Percentiles rank a stretch among this genome's conserved stretches.
phyloP scores from a whole-genome alignment of 2,329 filamentous ascomycete genomes.

The Stagonosporopsis cucurbitacearum region DNA sequence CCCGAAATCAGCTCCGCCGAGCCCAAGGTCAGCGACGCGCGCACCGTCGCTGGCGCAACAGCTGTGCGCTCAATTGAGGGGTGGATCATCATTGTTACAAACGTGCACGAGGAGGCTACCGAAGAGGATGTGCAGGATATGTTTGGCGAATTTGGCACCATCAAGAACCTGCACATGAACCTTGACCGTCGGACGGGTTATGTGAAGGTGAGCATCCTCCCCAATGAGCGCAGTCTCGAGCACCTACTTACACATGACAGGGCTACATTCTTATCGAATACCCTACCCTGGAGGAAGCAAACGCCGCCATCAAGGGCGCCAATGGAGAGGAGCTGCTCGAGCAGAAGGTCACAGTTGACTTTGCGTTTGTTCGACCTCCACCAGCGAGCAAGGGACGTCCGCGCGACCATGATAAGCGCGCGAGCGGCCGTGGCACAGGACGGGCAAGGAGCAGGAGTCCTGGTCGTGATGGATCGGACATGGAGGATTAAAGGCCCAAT shows the following conservation, averaged over 20 bases:
- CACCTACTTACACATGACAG: conserved; percentile 52
- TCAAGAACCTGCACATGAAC: conserved; percentile 86
- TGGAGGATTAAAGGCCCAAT: conserved; percentile 32
- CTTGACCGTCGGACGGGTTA: conserved; percentile 83
- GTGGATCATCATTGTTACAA: conserved; percentile 87
- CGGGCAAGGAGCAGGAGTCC: conserved; percentile 55
- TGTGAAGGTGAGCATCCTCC: conserved; percentile 69
- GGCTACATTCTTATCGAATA: conserved; percentile 88
- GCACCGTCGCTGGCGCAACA: conserved; percentile 74
- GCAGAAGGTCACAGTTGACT: conserved; percentile 81
- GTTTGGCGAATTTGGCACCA: conserved; percentile 84
- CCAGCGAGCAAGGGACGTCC: conserved; percentile 58
- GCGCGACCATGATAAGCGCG: conserved; percentile 42
- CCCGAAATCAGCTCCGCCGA: conserved; percentile 49
- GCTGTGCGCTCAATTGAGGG: conserved; percentile 87
- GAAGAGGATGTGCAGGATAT: conserved; percentile 83
- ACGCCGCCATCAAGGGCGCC: conserved; percentile 81
- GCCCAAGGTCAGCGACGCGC: conserved; percentile 68
- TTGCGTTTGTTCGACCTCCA: conserved; percentile 82
- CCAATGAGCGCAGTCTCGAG: not conserved
- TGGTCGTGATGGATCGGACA: conserved; percentile 46
- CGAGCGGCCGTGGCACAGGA: conserved; percentile 38
- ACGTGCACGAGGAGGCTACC: conserved; percentile 85
- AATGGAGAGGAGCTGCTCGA: conserved; percentile 79
- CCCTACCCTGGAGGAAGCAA: conserved; percentile 76